Percentiles rank a stretch among this genome's conserved stretches.
These are phyloP conservation scores for Lenzites betulinus DNA, from an alignment of 768 basidiomycete species.

Conservation along the genomic window DNA sequence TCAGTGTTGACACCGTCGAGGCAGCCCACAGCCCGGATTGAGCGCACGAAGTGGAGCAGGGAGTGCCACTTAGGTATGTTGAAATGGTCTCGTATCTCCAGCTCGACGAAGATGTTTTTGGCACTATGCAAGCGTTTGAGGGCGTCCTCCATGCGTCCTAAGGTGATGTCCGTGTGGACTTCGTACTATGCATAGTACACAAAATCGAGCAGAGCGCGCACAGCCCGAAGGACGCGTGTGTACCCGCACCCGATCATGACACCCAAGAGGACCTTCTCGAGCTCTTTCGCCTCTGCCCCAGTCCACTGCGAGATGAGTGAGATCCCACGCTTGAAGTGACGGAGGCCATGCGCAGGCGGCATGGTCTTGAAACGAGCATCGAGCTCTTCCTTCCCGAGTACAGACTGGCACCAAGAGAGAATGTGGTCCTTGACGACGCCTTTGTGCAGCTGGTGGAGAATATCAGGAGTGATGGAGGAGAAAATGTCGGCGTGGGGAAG, in stretches of 20 bases:
- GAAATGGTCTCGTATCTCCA: slow-evolving; percentile 37
- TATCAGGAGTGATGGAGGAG: slow-evolving; percentile 36
- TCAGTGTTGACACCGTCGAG: slow-evolving; percentile 36
- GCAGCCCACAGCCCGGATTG: slow-evolving; percentile 37
- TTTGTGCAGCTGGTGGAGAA: slow-evolving; percentile 50
- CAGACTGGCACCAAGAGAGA: slow-evolving; percentile 37
- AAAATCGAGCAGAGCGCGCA: slow-evolving; percentile 28
- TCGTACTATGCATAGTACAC: slow-evolving; percentile 28
- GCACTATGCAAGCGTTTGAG: slow-evolving; percentile 40
- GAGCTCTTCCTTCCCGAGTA: slow-evolving; percentile 11
- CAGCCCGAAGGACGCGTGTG: slow-evolving; percentile 1
- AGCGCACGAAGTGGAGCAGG: slow-evolving; percentile 34
- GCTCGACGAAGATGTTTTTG: slow-evolving; percentile 38
- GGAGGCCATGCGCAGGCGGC: slow-evolving; percentile 10
- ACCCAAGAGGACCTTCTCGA: slow-evolving; percentile 25
- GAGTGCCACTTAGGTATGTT: slow-evolving; percentile 47
- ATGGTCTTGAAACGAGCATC: slow-evolving; percentile 10
- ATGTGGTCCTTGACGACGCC: slow-evolving; percentile 46
- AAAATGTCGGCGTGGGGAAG: slow-evolving; percentile 34
- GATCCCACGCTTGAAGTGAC: slow-evolving; percentile 21
- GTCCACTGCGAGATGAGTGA: slow-evolving; percentile 20
- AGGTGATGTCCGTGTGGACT: slow-evolving; percentile 11
- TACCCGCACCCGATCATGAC: slow-evolving; percentile 15
- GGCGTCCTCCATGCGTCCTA: slow-evolving; percentile 11
- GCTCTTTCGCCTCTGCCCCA: slow-evolving; percentile 27